Conservation (phyloP, 2,329 filamentous ascomycete genomes). For the Cadophora sp. region DNA sequence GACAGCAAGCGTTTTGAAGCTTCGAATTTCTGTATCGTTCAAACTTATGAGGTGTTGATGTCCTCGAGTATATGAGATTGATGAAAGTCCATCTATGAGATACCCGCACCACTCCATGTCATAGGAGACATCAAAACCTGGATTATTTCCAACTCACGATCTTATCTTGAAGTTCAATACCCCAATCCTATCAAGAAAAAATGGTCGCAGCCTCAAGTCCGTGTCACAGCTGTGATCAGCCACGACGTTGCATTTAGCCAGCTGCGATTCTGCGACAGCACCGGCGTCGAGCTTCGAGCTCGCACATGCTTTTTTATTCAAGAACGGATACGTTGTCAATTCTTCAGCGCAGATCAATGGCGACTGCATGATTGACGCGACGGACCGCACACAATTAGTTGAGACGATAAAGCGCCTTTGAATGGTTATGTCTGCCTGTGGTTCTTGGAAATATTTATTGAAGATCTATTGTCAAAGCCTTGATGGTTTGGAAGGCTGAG, state of each 20-base stretch:
- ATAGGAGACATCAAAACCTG: too few relatives aligned
- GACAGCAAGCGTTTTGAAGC: neutral
- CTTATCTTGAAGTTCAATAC: too few relatives aligned
- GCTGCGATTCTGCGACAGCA: constrained; percentile 11
- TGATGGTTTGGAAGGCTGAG: neutral
- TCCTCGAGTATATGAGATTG: neutral
- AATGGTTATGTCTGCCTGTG: neutral
- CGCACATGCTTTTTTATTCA: constrained; percentile 7
- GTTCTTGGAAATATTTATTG: neutral
- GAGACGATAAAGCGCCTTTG: neutral
- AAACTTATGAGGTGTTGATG: too few relatives aligned
- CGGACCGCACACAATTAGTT: neutral
- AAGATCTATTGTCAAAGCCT: neutral
- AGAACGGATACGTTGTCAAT: neutral
- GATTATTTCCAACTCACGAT: too few relatives aligned
- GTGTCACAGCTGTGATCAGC: neutral
- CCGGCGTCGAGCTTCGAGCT: neutral
- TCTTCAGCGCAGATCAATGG: neutral
- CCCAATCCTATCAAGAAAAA: neutral
- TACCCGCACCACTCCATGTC: too few relatives aligned
- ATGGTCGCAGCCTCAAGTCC: neutral
- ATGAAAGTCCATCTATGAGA: neutral
- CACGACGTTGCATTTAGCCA: constrained; percentile 4
- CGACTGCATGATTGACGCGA: neutral
- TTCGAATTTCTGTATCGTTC: too few relatives aligned